Evolutionary conservation across 306 rosid species (phyloP).

Genomic region (Prunus salicina): DNA sequence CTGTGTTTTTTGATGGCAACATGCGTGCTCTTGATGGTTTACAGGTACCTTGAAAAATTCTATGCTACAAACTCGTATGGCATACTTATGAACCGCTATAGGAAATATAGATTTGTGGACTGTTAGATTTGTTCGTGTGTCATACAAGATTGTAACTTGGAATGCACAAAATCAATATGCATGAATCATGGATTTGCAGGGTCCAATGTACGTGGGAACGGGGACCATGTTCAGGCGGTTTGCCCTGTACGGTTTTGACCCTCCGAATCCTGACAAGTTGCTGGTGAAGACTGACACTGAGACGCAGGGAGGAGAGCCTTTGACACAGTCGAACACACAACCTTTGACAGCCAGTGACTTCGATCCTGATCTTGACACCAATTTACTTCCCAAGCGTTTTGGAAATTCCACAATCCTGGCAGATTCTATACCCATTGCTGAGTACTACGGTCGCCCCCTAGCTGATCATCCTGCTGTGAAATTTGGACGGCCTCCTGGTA

Average conservation of each 20-base stretch:
- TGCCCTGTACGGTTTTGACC: slow-evolving; percentile 82
- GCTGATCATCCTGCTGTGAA: slow-evolving; percentile 75
- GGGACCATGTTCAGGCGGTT: slow-evolving; percentile 86
- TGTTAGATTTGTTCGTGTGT: not conserved
- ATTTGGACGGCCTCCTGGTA: slow-evolving; percentile 75
- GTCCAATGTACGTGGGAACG: slow-evolving; percentile 88
- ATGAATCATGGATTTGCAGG: slow-evolving; percentile 27
- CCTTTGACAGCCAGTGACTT: slow-evolving; percentile 48
- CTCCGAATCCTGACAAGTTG: slow-evolving; percentile 43
- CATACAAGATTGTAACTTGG: not conserved
- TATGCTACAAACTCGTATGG: not conserved
- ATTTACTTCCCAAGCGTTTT: slow-evolving; percentile 71
- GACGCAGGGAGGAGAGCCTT: slow-evolving; percentile 13
- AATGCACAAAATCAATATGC: not conserved
- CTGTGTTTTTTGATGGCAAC: slow-evolving; percentile 79
- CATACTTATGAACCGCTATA: too few relatives aligned
- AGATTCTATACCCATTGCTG: slow-evolving; percentile 58
- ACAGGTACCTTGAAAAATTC: slow-evolving; percentile 21
- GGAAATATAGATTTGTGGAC: not conserved
- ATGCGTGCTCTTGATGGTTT: slow-evolving; percentile 54
- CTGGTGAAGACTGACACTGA: slow-evolving; percentile 20
- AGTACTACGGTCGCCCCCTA: slow-evolving; percentile 79
- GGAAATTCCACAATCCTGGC: slow-evolving; percentile 75
- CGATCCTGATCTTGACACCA: slow-evolving; percentile 64
- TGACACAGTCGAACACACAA: slow-evolving; percentile 11